Conservation (phyloP, 2,329 filamentous ascomycete genomes). For the Aureobasidium leucospermi region DNA sequence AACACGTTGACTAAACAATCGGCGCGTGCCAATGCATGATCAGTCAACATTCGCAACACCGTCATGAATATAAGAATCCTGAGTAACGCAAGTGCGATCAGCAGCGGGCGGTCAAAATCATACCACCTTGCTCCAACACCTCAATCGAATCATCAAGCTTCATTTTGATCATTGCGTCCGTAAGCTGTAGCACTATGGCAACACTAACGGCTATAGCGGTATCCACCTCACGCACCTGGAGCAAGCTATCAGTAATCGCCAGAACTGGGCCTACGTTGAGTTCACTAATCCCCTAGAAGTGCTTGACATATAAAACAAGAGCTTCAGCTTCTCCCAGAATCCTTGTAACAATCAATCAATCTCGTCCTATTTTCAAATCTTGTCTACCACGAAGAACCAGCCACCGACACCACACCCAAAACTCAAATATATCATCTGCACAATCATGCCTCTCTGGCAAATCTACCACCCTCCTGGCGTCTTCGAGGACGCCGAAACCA, state of each 20-base stretch:
- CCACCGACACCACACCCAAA: not conserved
- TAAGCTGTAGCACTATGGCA: not conserved
- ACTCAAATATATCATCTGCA: not conserved
- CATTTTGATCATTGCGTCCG: not conserved
- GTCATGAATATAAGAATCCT: not conserved
- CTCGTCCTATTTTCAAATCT: not conserved
- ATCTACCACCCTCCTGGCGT: constrained; percentile 34
- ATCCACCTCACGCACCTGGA: not conserved
- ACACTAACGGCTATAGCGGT: not conserved
- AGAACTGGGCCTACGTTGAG: not conserved
- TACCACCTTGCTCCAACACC: no score
- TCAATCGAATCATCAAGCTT: not conserved
- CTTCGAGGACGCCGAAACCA: constrained; percentile 27
- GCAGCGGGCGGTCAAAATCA: not conserved
- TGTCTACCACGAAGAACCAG: not conserved
- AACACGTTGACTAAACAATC: not conserved
- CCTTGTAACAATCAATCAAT: no score
- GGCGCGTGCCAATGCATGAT: not conserved
- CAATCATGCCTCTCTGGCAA: constrained; percentile 37
- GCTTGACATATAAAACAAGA: not conserved
- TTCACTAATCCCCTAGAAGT: not conserved
- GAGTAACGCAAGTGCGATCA: not conserved
- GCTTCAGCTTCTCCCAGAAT: not conserved
- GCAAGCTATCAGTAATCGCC: not conserved
- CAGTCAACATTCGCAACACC: not conserved